Evolutionary conservation across 108 stramenopile species (phyloP).

Genomic region (Stephanodiscus minutulus): DNA sequence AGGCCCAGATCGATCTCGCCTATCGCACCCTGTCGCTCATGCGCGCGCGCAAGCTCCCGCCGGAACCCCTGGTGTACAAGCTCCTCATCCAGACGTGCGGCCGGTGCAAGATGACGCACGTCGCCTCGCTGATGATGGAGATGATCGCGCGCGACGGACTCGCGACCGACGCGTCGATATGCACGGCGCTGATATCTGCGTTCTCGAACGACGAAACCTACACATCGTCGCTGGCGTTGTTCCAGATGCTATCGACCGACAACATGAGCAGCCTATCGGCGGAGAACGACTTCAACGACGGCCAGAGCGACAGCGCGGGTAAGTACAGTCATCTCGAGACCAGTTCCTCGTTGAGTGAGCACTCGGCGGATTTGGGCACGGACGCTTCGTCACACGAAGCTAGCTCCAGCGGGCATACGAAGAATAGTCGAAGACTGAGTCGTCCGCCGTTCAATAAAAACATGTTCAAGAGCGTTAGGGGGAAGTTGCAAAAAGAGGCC

Average conservation of each 20-base stretch:
- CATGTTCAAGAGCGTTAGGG: slow-evolving; percentile 21
- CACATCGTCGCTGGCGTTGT: slow-evolving; percentile 2
- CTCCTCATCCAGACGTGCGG: slow-evolving; percentile 85
- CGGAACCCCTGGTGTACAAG: slow-evolving; percentile 74
- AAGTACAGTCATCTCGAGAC: not conserved
- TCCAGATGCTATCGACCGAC: not conserved
- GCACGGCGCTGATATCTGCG: slow-evolving; percentile 68
- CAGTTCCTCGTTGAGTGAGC: not conserved
- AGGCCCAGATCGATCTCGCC: slow-evolving; percentile 84
- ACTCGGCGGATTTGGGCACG: not conserved
- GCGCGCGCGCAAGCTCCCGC: slow-evolving; percentile 55
- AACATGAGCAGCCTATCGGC: not conserved
- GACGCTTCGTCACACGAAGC: slow-evolving; percentile 27
- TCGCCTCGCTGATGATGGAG: slow-evolving; percentile 72
- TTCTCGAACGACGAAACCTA: slow-evolving; percentile 54
- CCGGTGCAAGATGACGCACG: slow-evolving; percentile 74
- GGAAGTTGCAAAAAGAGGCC: slow-evolving; percentile 23
- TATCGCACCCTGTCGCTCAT: slow-evolving; percentile 71
- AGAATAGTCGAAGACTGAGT: not conserved
- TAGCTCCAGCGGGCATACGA: not conserved
- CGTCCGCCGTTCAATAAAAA: not conserved
- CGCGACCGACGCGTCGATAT: slow-evolving; percentile 64
- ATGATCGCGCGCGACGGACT: slow-evolving; percentile 80
- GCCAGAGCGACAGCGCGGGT: too few relatives aligned
- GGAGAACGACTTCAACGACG: not conserved